A percentile compares a stretch with the other conserved stretches of the same genome.
Conservation (phyloP, 805 yeast species). For the Candida boleticola region DNA sequence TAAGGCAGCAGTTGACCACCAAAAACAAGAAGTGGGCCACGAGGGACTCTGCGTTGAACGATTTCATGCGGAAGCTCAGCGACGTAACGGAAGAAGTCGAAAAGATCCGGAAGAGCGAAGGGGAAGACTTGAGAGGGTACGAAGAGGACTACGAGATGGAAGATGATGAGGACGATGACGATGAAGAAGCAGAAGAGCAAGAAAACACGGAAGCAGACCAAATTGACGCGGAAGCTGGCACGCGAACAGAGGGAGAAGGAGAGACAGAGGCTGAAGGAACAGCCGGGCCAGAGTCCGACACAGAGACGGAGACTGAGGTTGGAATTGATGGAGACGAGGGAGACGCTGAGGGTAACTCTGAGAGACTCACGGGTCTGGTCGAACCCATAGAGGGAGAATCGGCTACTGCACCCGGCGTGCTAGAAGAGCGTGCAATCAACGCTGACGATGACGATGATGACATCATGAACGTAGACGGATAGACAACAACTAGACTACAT, state of each 20-base stretch:
- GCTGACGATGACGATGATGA: conserved; percentile 7
- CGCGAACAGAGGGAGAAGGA: conserved; percentile 3
- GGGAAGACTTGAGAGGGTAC: conserved; percentile 23
- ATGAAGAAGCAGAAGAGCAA: conserved; percentile 6
- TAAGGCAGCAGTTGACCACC: conserved; percentile 28
- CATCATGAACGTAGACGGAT: conserved; percentile 11
- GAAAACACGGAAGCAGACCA: conserved; percentile 7
- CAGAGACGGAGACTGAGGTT: neutral
- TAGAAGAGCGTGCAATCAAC: neutral
- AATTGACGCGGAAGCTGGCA: conserved; percentile 1
- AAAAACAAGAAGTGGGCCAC: conserved; percentile 35
- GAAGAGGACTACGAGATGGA: conserved; percentile 18
- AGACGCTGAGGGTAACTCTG: neutral
- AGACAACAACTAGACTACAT: neutral
- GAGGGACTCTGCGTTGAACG: conserved; percentile 28
- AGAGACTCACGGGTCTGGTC: too few species aligned
- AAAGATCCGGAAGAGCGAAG: conserved; percentile 25
- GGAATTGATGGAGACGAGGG: neutral
- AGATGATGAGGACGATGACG: conserved; percentile 12
- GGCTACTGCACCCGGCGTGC: neutral
- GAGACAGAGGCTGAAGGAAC: neutral
- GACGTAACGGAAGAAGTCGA: conserved; percentile 27
- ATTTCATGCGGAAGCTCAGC: conserved; percentile 27
- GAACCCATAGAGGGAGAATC: neutral
- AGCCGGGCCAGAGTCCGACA: neutral